These are phyloP conservation scores for Rhododendron ferrugineum DNA, from an alignment of 148 eudicot genomes.

Conservation along the genomic window DNA sequence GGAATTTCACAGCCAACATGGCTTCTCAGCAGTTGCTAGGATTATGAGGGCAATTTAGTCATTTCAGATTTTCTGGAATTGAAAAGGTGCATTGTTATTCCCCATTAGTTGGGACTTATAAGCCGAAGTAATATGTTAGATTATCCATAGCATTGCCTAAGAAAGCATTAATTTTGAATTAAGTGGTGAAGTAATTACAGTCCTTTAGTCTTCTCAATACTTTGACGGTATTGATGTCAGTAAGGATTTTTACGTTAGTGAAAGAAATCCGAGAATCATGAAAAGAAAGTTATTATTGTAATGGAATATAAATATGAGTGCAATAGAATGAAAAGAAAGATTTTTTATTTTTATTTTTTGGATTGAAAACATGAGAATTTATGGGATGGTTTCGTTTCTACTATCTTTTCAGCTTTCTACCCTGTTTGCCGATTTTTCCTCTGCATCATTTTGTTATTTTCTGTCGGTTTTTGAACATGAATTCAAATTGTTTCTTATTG, in stretches of 20 bases:
- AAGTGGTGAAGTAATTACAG: not conserved
- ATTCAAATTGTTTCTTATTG: not conserved
- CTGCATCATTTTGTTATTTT: not conserved
- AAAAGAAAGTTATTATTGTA: too few relatives aligned
- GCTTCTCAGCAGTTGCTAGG: too few relatives aligned
- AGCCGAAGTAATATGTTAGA: not conserved
- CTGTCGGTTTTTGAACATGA: not conserved
- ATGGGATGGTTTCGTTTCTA: not conserved
- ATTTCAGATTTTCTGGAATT: not conserved
- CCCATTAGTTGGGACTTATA: not conserved
- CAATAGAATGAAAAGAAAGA: not conserved
- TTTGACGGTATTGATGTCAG: not conserved
- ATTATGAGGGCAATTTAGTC: not conserved
- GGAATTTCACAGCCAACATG: too few relatives aligned
- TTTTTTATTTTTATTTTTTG: not conserved
- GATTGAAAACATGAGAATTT: not conserved
- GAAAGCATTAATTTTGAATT: not conserved
- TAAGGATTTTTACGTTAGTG: not conserved
- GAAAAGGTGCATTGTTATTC: not conserved
- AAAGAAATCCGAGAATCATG: not conserved
- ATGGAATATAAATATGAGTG: not conserved
- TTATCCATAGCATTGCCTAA: not conserved
- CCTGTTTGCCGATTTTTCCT: not conserved
- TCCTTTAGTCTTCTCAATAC: not conserved
- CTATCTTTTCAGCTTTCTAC: not conserved